Conservation (phyloP, 2,329 filamentous ascomycete genomes). For the Colletotrichum ledebouriae region DNA sequence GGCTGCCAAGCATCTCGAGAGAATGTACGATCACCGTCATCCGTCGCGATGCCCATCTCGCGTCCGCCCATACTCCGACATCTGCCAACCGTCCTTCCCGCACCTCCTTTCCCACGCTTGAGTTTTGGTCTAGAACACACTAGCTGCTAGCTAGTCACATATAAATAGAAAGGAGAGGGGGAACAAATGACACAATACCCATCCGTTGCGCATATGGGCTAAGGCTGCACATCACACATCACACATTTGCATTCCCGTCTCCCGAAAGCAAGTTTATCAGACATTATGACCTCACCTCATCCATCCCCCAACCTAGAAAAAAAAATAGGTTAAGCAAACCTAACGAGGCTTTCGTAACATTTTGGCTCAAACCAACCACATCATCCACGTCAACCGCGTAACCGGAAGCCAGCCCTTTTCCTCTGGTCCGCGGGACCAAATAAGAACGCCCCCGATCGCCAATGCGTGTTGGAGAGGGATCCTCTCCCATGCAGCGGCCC, state of each 20-base stretch:
- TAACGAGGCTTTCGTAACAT: neutral
- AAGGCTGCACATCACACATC: no score
- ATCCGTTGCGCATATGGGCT: no score
- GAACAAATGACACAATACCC: no score
- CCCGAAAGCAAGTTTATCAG: no score
- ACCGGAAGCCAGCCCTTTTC: neutral
- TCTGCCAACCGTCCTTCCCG: neutral
- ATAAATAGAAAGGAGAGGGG: no score
- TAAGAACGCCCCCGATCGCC: constrained; percentile 1
- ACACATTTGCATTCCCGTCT: no score
- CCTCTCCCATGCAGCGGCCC: constrained; percentile 15
- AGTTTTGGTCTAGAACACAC: no score
- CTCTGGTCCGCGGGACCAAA: constrained; percentile 12
- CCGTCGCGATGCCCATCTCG: neutral
- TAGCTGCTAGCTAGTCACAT: no score
- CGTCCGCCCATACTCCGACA: neutral
- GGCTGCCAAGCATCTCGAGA: neutral
- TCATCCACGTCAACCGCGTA: constrained; percentile 22
- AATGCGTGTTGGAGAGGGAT: neutral
- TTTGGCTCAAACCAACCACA: neutral
- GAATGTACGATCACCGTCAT: neutral
- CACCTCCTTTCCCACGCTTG: neutral
- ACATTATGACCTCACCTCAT: no score
- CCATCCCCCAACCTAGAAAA: neutral
- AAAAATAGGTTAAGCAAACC: neutral